phyloP scores from a whole-genome alignment of 192 early-diverging fungal species.

The Backusella circina region DNA sequence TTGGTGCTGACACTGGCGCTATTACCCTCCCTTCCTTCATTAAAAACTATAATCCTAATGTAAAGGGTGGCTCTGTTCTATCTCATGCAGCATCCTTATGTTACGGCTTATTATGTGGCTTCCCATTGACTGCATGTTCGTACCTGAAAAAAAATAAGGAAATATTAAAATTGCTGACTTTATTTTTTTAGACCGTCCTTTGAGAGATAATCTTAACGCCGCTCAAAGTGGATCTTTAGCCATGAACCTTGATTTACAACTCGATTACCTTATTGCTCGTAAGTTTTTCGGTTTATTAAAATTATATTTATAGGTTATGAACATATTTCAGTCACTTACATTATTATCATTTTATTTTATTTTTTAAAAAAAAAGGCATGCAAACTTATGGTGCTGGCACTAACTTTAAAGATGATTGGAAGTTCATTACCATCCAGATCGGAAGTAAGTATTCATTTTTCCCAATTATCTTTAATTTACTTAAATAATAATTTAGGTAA shows the following conservation, averaged over 20 bases:
- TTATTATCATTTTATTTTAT: not conserved
- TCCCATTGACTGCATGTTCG: conserved; percentile 5
- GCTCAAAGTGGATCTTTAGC: conserved; percentile 50
- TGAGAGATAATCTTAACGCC: conserved; percentile 39
- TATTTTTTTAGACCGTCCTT: conserved; percentile 11
- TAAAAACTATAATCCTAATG: conserved; percentile 30
- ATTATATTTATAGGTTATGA: not conserved
- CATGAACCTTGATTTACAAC: conserved; percentile 37
- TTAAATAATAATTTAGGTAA: conserved; percentile 7
- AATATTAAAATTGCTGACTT: not conserved
- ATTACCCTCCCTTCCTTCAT: conserved; percentile 46
- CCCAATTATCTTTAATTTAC: not conserved
- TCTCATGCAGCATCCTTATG: conserved; percentile 32
- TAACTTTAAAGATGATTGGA: conserved; percentile 7
- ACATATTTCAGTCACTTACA: not conserved
- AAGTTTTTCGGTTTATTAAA: not conserved
- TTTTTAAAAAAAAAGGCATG: not conserved
- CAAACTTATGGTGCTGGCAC: not conserved
- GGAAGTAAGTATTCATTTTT: conserved; percentile 9
- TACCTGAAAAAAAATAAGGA: not conserved
- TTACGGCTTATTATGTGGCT: not conserved
- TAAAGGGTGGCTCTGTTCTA: conserved; percentile 40
- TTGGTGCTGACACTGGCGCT: conserved; percentile 46
- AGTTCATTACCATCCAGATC: conserved; percentile 20
- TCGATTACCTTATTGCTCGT: conserved; percentile 39